A percentile compares a stretch with the other conserved stretches of the same genome.
These are phyloP conservation scores for Coriaria nepalensis DNA, from an alignment of 306 rosid genomes.

Conservation along the genomic window DNA sequence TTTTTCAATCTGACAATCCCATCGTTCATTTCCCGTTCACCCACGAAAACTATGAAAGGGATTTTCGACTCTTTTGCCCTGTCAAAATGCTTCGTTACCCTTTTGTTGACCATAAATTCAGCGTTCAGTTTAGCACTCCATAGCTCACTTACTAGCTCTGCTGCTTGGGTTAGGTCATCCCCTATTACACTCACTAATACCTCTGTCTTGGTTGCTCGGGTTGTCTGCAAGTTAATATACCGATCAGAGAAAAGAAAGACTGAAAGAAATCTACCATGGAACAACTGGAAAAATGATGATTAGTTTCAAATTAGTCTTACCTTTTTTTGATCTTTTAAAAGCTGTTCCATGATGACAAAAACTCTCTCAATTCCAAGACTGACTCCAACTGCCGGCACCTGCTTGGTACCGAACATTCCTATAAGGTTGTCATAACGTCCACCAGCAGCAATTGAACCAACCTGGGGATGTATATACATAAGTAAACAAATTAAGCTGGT, in stretches of 20 bases:
- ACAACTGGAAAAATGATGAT: neutral
- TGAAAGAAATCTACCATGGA: neutral
- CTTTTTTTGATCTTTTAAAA: slow-evolving; percentile 55
- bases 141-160: slow-evolving; percentile 60
- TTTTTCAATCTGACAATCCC: slow-evolving; percentile 51
- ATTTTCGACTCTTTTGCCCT: slow-evolving; percentile 63
- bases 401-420: slow-evolving; percentile 85
- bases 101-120: slow-evolving; percentile 53
- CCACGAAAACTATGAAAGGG: slow-evolving; percentile 77
- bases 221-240: slow-evolving; percentile 29
- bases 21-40: slow-evolving; percentile 56
- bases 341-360: slow-evolving; percentile 78
- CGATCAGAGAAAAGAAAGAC: neutral
- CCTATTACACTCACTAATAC: slow-evolving; percentile 67
- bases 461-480: slow-evolving; percentile 23
- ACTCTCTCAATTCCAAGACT: slow-evolving; percentile 97
- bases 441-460: slow-evolving; percentile 92
- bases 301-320: slow-evolving; percentile 18
- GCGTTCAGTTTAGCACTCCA: slow-evolving; percentile 54
- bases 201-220: slow-evolving; percentile 72
- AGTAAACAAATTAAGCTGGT: neutral
- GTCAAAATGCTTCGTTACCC: slow-evolving; percentile 49
- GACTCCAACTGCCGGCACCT: slow-evolving; percentile 86
- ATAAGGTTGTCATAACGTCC: slow-evolving; percentile 89
- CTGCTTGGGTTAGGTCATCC: slow-evolving; percentile 51